Evolutionary conservation across 192 early-diverging fungal species (phyloP), one percentile per base, ranked within the genome.

Genomic region (Coemansia sp.): DNA sequence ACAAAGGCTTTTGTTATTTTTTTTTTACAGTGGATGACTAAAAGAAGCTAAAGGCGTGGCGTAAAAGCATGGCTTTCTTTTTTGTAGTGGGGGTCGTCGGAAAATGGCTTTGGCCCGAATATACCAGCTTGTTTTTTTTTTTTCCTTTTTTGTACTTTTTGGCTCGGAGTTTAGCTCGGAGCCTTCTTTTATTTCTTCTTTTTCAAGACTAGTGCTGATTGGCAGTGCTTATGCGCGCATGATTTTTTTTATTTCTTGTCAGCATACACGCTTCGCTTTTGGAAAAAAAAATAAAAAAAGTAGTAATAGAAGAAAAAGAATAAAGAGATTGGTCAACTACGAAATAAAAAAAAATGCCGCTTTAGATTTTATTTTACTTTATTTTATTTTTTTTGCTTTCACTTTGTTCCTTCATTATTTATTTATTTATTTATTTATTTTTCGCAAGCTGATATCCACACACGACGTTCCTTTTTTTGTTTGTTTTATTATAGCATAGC

Each of bases 141-240:
- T 33, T 62, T 38, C 37, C 20, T 4, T 20, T 51, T 63, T n/a
- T 63, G 9, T 14, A 39, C 35, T 63, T 20, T 48, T 51, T 1
- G 48, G 35, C 11, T 45, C 64, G 48, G 64, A 65, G 51, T 8
- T 65, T 52, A 65, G 45, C 45, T 48, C 45, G 45, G 45, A 48
- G 45, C 45, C 45, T 15, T 48, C 45, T 48, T 48, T 48, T 48
- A 28, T 28, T 28, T 48, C 2, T 41, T 41, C 39, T 41, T 41
- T 41, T 41, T 5, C 12, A 15, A 48, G 22, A 48, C 17, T 15
- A 12, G 8, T 48, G 45, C 45, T 15, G 52, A 17, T 65, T 48
- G 33, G 64, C 64, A 65, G 20, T 48, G 12, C 9, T 33, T 36
- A 20, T 51, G 5, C 20, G 8, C 3, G 33, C 48, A 20, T 28